Evolutionary conservation across 805 yeast species (phyloP), one percentile per base, ranked within the genome.

Genomic region (Jamesozyma hellenica): DNA sequence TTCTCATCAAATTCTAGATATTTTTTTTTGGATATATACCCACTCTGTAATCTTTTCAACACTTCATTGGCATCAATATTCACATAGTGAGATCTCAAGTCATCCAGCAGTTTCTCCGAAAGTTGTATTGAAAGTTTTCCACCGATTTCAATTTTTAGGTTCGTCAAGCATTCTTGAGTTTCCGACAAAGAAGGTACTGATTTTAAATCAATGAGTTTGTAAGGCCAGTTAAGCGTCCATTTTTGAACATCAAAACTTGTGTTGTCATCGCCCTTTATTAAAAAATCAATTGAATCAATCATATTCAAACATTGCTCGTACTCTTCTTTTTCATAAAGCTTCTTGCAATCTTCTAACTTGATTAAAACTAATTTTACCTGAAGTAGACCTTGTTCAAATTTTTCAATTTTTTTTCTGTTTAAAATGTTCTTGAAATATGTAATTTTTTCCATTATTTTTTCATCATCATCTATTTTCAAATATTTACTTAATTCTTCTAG

Each of bases 91-190:
- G 48, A 36, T 43, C 80, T 69, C 35, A 88, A 57, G 58, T 88
- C 95, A 0, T 66, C 65, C 10, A 82, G 47, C 35, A 88, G 61
- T 26, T 69, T 50, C 18, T 72, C 71, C 7, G 71, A 65, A 51
- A 88, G 77, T 34, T 74, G 63, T 18, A 70, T 64, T 6, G 79
- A 72, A 48, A 77, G 82, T n/a, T 78, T 74, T 29, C 71, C 73
- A 13, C 92, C 88, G 37, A 85, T 79, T 33, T 73, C 77, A n/a
- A 68, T 62, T 36, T 79, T 72, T 49, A 86, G 60, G 19, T 64
- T 67, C 12, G 70, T 63, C 27, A 87, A 61, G 32, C 72, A 68
- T 35, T 74, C 76, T 36, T 74, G 68, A 13, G 80, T 55, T 27
- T 51, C 53, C 1, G 51, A 38, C 34, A 66, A 42, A 0, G 62